Evolutionary conservation across 1,284 basidiomycete species (phyloP).

Genomic region (Phylloporus sp.): DNA sequence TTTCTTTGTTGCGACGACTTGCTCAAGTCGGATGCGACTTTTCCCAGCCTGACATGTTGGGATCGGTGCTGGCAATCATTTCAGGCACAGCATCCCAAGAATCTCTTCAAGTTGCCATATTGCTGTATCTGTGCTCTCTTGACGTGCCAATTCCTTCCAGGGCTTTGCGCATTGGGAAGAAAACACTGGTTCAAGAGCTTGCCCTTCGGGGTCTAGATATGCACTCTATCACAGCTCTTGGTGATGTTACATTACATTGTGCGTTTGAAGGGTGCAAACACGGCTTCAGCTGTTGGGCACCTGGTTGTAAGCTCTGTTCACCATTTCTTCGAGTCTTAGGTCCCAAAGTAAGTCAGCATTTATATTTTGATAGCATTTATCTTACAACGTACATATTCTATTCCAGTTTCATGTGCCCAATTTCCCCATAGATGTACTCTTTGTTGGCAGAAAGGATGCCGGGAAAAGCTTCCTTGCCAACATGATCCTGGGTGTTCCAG

Average conservation of each 20-base stretch:
- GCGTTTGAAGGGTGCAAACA: not conserved
- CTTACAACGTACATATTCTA: not conserved
- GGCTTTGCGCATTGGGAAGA: not conserved
- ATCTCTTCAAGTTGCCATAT: not conserved
- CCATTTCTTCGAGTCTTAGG: not conserved
- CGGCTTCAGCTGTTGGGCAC: not conserved
- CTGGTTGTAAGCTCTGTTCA: not conserved
- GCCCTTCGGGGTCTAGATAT: not conserved
- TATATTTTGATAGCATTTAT: not conserved
- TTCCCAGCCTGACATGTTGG: not conserved
- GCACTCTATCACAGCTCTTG: not conserved
- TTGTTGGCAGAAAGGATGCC: not conserved
- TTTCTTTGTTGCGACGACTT: not conserved
- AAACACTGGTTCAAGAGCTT: not conserved
- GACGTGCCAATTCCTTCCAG: conserved; percentile 2
- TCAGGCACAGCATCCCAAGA: too few relatives aligned
- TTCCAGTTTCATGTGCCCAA: not conserved
- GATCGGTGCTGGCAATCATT: not conserved
- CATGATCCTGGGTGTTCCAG: not conserved
- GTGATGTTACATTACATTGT: not conserved
- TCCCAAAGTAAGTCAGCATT: not conserved
- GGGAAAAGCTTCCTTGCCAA: conserved; percentile 1
- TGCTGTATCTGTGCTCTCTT: not conserved
- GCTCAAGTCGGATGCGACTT: conserved; percentile 5
- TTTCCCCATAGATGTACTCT: not conserved